Evolutionary conservation across 2,329 filamentous ascomycete species (phyloP).

Genomic region (Sporothrix globosa): DNA sequence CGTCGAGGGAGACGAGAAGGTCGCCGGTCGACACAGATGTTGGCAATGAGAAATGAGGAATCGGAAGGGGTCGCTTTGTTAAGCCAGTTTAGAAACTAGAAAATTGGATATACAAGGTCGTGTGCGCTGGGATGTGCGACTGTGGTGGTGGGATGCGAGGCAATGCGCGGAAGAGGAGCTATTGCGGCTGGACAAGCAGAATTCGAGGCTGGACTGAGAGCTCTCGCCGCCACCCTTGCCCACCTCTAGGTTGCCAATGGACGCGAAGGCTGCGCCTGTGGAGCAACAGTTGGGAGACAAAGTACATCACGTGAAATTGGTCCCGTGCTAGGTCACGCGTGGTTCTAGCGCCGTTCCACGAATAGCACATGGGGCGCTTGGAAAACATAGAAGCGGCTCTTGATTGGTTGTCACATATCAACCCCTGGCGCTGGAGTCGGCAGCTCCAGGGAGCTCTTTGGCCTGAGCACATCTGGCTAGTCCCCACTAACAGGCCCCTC

Average conservation of each 20-base stretch:
- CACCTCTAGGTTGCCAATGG: conserved; percentile 32
- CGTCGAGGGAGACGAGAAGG: not conserved
- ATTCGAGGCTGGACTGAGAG: conserved; percentile 21
- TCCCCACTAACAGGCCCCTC: conserved; percentile 18
- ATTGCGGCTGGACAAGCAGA: conserved; percentile 19
- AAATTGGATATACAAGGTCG: not conserved
- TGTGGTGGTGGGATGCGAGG: conserved; percentile 2
- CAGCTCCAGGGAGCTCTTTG: conserved; percentile 27
- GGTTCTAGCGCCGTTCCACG: not conserved
- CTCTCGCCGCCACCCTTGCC: conserved; percentile 15
- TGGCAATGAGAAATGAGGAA: not conserved
- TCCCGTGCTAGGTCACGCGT: not conserved
- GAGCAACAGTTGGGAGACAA: not conserved
- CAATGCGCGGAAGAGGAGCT: not conserved
- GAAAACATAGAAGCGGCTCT: not conserved
- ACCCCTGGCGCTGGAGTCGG: conserved; percentile 22
- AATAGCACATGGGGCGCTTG: conserved; percentile 8
- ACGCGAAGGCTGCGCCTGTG: conserved; percentile 28
- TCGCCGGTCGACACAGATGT: not conserved
- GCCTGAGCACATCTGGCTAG: not conserved
- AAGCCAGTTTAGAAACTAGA: not conserved
- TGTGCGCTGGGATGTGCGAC: not conserved
- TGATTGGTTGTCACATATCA: conserved; percentile 29
- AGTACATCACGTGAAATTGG: not conserved
- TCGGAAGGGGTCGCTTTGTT: not conserved